A percentile compares a stretch with the other conserved stretches of the same genome.
Evolutionary conservation across 192 early-diverging fungal species (phyloP).

Genomic region (Anaeromyces robustus): DNA sequence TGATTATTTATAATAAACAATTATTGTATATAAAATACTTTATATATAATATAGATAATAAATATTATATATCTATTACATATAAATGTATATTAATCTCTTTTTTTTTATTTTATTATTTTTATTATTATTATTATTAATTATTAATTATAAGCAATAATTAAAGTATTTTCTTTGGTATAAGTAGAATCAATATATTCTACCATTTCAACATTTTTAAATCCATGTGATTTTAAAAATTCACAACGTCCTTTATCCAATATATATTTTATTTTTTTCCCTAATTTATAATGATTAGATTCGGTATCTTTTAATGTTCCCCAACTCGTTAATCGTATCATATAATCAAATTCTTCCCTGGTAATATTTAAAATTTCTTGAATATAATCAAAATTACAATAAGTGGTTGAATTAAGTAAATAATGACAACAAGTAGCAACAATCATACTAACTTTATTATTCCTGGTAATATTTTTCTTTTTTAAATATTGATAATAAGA

Average conservation of each 20-base stretch:
- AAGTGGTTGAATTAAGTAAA: not conserved
- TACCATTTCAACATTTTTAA: not conserved
- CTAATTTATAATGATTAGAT: not conserved
- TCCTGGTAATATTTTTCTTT: not conserved
- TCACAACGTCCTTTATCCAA: not conserved
- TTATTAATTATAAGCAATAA: not conserved
- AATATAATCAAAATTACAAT: not conserved
- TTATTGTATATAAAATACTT: too few species aligned
- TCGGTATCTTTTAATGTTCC: not conserved
- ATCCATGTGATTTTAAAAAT: not conserved
- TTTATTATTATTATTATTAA: too few species aligned
- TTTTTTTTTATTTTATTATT: too few species aligned
- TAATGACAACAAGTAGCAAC: not conserved
- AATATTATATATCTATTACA: too few species aligned
- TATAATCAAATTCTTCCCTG: not conserved
- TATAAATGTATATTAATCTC: too few species aligned
- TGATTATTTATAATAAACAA: too few species aligned
- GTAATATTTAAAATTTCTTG: not conserved
- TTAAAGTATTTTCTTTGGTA: not conserved
- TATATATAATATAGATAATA: too few species aligned
- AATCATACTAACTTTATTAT: not conserved
- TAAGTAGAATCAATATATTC: not conserved
- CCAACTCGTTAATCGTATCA: not conserved
- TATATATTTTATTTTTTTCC: not conserved
- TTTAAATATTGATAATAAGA: not conserved